Conservation (phyloP, 352 stramenopile genomes). For the Globisporangium carolinianum region DNA sequence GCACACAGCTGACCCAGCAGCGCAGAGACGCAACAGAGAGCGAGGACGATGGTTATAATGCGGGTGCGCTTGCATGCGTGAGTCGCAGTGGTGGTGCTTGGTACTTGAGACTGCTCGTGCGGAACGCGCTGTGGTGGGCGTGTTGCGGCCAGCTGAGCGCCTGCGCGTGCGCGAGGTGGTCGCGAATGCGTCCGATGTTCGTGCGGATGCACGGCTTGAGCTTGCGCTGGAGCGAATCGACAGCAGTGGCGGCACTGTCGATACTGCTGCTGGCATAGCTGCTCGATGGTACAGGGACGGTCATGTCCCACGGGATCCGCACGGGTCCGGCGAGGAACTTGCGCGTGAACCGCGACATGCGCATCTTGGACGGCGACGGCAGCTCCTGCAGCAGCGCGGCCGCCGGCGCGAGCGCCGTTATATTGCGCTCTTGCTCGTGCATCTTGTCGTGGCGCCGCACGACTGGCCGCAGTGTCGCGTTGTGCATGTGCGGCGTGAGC, state of each 20-base stretch:
- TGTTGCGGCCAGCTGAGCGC: slow-evolving; percentile 51
- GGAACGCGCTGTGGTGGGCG: slow-evolving; percentile 19
- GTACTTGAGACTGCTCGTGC: slow-evolving; percentile 10
- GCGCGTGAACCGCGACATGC: slow-evolving; percentile 31
- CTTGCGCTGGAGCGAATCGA: slow-evolving; percentile 40
- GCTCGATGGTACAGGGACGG: slow-evolving; percentile 23
- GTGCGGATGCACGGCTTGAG: slow-evolving; percentile 53
- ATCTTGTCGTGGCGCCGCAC: slow-evolving; percentile 8
- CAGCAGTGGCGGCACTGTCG: slow-evolving; percentile 3
- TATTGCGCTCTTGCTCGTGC: slow-evolving; percentile 5
- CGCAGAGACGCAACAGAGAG: not conserved
- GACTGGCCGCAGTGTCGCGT: slow-evolving; percentile 7
- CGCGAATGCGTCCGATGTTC: slow-evolving; percentile 46
- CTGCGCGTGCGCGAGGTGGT: slow-evolving; percentile 48
- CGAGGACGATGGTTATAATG: too few relatives aligned
- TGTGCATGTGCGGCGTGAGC: slow-evolving; percentile 12
- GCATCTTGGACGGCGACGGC: slow-evolving; percentile 7
- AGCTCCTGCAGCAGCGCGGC: slow-evolving; percentile 5
- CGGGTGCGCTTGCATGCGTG: slow-evolving; percentile 1
- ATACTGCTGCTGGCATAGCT: slow-evolving; percentile 2
- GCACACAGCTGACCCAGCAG: not conserved
- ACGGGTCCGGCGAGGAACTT: slow-evolving; percentile 40
- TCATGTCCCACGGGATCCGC: slow-evolving; percentile 66
- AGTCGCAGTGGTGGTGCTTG: slow-evolving; percentile 1
- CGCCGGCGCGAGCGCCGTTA: not conserved